These are phyloP conservation scores for Eremochloa ophiuroides DNA, from an alignment of 176 grass and related monocot species.

Conservation along the genomic window DNA sequence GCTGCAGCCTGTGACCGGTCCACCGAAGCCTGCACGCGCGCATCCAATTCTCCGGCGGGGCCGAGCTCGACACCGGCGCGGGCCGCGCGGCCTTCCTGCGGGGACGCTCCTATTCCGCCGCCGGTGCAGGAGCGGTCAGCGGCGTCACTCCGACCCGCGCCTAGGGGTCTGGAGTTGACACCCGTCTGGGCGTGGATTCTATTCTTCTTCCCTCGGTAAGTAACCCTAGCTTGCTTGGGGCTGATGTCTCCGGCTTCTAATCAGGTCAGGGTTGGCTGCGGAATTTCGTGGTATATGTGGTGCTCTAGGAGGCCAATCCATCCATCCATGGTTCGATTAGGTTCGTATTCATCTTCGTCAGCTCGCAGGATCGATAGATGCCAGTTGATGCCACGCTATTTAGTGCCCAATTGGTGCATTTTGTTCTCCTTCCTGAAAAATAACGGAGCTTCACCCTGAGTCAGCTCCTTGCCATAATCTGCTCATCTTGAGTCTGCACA, in stretches of 20 bases:
- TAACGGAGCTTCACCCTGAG: neutral
- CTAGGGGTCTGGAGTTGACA: neutral
- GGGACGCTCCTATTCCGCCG: neutral
- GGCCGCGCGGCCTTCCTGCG: neutral
- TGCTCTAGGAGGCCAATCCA: neutral
- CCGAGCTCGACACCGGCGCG: neutral
- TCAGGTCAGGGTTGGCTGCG: neutral
- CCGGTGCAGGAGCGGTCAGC: neutral
- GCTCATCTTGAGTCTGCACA: neutral
- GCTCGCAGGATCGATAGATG: neutral
- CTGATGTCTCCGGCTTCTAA: neutral
- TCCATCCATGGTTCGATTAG: neutral
- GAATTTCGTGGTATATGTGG: neutral
- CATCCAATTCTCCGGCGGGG: neutral
- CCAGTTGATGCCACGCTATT: too few relatives aligned
- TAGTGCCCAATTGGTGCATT: neutral
- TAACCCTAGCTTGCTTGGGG: conserved; percentile 8
- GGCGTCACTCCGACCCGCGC: neutral
- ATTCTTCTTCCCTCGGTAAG: neutral
- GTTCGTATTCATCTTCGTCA: neutral
- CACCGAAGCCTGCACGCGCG: too few relatives aligned
- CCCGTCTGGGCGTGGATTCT: neutral
- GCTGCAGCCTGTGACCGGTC: too few relatives aligned
- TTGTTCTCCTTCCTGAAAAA: neutral
- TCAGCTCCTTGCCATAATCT: neutral